phyloP scores from a whole-genome alignment of 2,329 filamentous ascomycete genomes.

The Podosphaera leucotricha region DNA sequence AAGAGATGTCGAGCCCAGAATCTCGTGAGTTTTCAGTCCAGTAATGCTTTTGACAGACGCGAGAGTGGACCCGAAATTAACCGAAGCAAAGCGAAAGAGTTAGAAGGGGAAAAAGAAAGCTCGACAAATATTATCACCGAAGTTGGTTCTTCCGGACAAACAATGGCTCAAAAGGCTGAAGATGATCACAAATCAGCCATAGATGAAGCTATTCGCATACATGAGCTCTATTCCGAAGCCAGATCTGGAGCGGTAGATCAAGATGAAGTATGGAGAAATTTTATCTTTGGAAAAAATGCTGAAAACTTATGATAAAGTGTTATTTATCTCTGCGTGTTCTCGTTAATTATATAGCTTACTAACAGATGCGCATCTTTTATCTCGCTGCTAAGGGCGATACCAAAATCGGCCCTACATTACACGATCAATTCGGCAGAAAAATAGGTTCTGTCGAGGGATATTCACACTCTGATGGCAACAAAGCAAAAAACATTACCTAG shows the following conservation, averaged over 20 bases:
- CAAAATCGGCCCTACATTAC: conserved; percentile 94
- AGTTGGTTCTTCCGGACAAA: background rate
- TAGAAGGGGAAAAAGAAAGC: background rate
- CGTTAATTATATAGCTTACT: too few species aligned
- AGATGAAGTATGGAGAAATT: conserved; percentile 11
- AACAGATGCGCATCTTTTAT: conserved; percentile 94
- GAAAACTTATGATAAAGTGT: conserved; percentile 1
- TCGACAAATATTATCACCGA: background rate
- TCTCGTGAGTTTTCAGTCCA: too few species aligned
- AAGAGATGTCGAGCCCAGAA: background rate
- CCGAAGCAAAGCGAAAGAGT: background rate
- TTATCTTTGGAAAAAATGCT: conserved; percentile 11
- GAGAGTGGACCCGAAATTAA: background rate
- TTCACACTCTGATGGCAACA: conserved; percentile 99
- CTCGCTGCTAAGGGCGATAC: conserved; percentile 73
- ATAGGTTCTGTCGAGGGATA: conserved; percentile 77
- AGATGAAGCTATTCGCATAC: background rate
- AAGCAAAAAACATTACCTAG: conserved; percentile 84
- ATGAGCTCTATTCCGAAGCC: background rate
- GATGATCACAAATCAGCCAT: background rate
- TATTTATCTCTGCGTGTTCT: too few species aligned
- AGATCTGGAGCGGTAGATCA: background rate
- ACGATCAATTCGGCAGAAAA: conserved; percentile 95
- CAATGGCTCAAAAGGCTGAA: background rate
- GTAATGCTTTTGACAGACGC: background rate